Percentiles rank a stretch among this genome's conserved stretches.
phyloP scores from a whole-genome alignment of 495 filamentous ascomycete species.

The Annulohypoxylon maeteangense region DNA sequence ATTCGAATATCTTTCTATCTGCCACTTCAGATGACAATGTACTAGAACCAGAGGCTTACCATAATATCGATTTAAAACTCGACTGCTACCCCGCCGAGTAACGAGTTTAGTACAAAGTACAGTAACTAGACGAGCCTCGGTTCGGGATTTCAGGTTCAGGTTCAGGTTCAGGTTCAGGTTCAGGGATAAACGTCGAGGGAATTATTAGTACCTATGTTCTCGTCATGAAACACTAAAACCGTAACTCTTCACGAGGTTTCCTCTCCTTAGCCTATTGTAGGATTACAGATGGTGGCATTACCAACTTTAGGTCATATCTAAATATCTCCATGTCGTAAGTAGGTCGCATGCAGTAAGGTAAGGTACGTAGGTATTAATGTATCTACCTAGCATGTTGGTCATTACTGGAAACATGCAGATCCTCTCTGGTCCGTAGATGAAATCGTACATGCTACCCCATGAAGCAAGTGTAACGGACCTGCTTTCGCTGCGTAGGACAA shows the following conservation, averaged over 20 bases:
- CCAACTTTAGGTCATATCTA: constrained; percentile 17
- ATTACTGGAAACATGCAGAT: constrained; percentile 20
- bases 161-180: not conserved
- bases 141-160: not conserved
- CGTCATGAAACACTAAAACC: constrained; percentile 5
- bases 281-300: constrained; percentile 21
- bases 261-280: constrained; percentile 11
- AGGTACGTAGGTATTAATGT: constrained; percentile 14
- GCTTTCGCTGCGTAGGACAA: constrained; percentile 39
- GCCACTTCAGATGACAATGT: not conserved
- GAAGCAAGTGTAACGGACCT: constrained; percentile 40
- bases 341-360: constrained; percentile 14
- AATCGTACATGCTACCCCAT: constrained; percentile 42
- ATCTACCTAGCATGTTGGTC: constrained; percentile 8
- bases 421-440: constrained; percentile 19
- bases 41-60: not conserved
- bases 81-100: not conserved
- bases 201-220: not conserved
- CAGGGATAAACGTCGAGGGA: not conserved
- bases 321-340: constrained; percentile 9
- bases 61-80: not conserved
- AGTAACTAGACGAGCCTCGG: constrained; percentile 3
- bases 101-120: not conserved
- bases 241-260: constrained; percentile 7
- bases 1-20: not conserved